Conservation (phyloP, 192 early-diverging fungal species). For the Mortierella antarctica region DNA sequence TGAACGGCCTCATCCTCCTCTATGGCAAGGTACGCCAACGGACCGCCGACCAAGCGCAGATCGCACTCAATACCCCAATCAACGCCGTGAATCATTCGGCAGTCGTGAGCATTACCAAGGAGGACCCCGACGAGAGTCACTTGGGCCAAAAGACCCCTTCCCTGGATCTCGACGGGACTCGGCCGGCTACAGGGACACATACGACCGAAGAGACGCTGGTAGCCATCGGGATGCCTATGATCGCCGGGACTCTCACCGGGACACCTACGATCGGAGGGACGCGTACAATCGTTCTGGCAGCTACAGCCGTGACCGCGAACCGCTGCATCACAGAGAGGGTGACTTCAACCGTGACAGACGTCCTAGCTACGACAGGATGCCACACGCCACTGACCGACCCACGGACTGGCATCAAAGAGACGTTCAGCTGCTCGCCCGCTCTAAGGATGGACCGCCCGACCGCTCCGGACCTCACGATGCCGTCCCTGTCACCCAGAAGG, state of each 20-base stretch:
- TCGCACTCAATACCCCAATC: constrained; percentile 9
- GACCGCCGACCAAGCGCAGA: constrained; percentile 33
- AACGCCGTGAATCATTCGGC: constrained; percentile 40
- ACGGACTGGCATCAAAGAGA: constrained; percentile 32
- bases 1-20: constrained; percentile 12
- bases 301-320: constrained; percentile 33
- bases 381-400: constrained; percentile 18
- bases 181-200: constrained; percentile 2
- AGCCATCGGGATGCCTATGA: constrained; percentile 14
- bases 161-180: constrained; percentile 30
- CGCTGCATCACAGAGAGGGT: constrained; percentile 21
- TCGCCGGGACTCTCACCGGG: constrained; percentile 14
- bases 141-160: constrained; percentile 17
- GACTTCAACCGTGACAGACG: constrained; percentile 26
- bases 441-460: constrained; percentile 29
- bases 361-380: constrained; percentile 21
- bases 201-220: constrained; percentile 30
- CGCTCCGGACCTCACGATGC: constrained; percentile 8
- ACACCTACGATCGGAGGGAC: constrained; percentile 26
- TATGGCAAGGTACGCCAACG: constrained; percentile 27
- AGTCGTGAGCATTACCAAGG: constrained; percentile 10
- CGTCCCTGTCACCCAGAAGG: neutral
- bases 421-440: constrained; percentile 31
- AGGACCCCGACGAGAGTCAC: constrained; percentile 28
- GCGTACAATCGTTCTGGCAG: constrained; percentile 22